Evolutionary conservation across 352 stramenopile genomes (phyloP).

Genomic region (Globisporangium paroecandrum): DNA sequence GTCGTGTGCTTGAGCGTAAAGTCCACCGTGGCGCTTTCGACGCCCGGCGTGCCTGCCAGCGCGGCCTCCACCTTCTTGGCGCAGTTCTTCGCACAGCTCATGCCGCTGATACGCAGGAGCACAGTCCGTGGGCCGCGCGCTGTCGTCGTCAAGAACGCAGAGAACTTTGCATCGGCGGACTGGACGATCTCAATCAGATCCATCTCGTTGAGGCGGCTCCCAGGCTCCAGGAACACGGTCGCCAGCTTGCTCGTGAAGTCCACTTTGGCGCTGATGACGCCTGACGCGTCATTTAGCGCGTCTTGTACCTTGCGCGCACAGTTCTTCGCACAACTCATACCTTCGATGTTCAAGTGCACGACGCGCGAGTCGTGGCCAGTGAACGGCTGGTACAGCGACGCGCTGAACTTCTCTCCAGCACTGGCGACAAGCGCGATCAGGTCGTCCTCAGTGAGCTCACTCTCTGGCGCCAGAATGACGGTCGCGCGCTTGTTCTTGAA

Average conservation of each 20-base stretch:
- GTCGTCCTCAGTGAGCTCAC: slow-evolving; percentile 56
- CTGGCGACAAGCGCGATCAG: slow-evolving; percentile 58
- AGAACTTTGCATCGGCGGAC: slow-evolving; percentile 59
- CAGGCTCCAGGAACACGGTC: slow-evolving; percentile 72
- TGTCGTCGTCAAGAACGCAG: slow-evolving; percentile 42
- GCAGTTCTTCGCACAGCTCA: slow-evolving; percentile 83
- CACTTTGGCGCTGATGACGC: slow-evolving; percentile 78
- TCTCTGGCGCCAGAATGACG: slow-evolving; percentile 61
- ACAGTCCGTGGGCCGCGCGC: slow-evolving; percentile 42
- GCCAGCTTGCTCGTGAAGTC: slow-evolving; percentile 75
- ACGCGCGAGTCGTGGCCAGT: slow-evolving; percentile 62
- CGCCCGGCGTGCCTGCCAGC: slow-evolving; percentile 39
- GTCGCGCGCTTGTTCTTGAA: slow-evolving; percentile 68
- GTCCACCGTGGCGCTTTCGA: slow-evolving; percentile 63
- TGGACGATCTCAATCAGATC: slow-evolving; percentile 68
- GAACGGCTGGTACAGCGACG: slow-evolving; percentile 66
- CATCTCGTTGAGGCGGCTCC: slow-evolving; percentile 54
- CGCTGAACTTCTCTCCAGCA: slow-evolving; percentile 46
- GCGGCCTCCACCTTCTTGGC: slow-evolving; percentile 67
- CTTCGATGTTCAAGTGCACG: slow-evolving; percentile 64
- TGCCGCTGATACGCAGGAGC: slow-evolving; percentile 57
- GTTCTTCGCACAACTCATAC: slow-evolving; percentile 79
- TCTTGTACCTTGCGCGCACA: slow-evolving; percentile 72
- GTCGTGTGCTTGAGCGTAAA: slow-evolving; percentile 62
- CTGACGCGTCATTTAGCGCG: slow-evolving; percentile 49